Base-by-base conservation (phyloP, 2,329 filamentous ascomycete genomes). In the Cercospora janseana region DNA sequence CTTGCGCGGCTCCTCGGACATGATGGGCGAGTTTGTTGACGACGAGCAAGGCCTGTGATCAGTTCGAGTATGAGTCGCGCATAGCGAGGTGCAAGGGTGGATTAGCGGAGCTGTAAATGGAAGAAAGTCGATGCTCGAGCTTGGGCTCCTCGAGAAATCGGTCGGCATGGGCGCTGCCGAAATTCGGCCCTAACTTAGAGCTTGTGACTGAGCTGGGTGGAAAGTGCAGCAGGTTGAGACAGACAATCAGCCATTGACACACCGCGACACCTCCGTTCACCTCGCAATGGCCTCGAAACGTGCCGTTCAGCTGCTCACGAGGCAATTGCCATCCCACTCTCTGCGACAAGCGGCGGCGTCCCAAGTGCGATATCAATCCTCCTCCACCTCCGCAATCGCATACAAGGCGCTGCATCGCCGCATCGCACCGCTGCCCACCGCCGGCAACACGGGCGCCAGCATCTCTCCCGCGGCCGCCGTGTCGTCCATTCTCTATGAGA, bases 401-500 rank as follows among this genome's bases (percentile, higher is more conserved):
- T 97, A 97, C 82, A 98, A 98, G 79, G 89, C 92, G 51, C 81
- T 97, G 57, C 92, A 95, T 68, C 87, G 90, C 64, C 88, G 92
- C 59, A 87, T 92, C 54, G 86, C 88, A 15, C 88, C 91, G 56
- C 87, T 95, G 46, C 87, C 88, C 48, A 85, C 82, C 59, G 38
- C 32, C 7, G 46, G 34, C 31, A 34, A 34, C 12, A 21, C 45
- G 26, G 82, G 88, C 61, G 78, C 87, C 41, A 89, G 89, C 79
- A 95, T 92, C 66, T 82, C 82, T 51, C 91, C 91, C 28, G 91
- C 93, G 62, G 89, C 93, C 13, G 93, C 93, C 60, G 93, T 98
- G 60, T 95, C 89, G 68, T 95, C 92, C 70, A 98, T 98, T 68
- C 87, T 98, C 71, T 98, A 98, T 78, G 93, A 98, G 79, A 97